These are phyloP conservation scores for Telopea speciosissima DNA, from an alignment of 177 flowering plant genomes.

Conservation along the genomic window DNA sequence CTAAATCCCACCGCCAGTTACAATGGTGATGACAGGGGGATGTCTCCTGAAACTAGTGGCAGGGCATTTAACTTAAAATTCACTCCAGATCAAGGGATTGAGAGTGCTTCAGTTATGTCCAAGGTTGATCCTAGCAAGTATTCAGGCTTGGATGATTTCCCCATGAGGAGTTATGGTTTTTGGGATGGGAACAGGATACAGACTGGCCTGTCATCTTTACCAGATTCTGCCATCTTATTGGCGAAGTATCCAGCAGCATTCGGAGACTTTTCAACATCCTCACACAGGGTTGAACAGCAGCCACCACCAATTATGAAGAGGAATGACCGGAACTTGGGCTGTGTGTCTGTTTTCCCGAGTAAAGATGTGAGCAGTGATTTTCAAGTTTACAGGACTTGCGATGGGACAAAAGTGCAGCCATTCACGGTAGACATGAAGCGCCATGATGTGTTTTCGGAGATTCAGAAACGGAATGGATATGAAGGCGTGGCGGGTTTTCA, in stretches of 20 bases:
- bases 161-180: conserved; percentile 44
- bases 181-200: conserved; percentile 78
- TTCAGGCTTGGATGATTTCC: conserved; percentile 42
- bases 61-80: conserved; percentile 27
- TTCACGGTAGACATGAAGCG: conserved; percentile 42
- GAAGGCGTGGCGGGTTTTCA: conserved; percentile 41
- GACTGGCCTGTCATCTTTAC: conserved; percentile 46
- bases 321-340: conserved; percentile 33
- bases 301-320: conserved; percentile 27
- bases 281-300: conserved; percentile 43
- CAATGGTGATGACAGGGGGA: conserved; percentile 21
- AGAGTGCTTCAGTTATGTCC: conserved; percentile 16
- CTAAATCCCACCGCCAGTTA: conserved; percentile 13
- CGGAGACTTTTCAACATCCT: conserved; percentile 25
- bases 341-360: conserved; percentile 29
- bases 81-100: conserved; percentile 16
- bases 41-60: conserved; percentile 21
- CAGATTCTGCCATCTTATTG: conserved; percentile 54
- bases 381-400: conserved; percentile 33
- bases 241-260: conserved; percentile 66
- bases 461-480: conserved; percentile 53
- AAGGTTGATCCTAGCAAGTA: conserved; percentile 30
- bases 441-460: conserved; percentile 36
- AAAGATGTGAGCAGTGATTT: conserved; percentile 34
- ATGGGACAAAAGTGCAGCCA: conserved; percentile 34